A percentile compares a stretch with the other conserved stretches of the same genome.
phyloP scores from a whole-genome alignment of 441 rosid genomes.

The Gossypium lobatum region DNA sequence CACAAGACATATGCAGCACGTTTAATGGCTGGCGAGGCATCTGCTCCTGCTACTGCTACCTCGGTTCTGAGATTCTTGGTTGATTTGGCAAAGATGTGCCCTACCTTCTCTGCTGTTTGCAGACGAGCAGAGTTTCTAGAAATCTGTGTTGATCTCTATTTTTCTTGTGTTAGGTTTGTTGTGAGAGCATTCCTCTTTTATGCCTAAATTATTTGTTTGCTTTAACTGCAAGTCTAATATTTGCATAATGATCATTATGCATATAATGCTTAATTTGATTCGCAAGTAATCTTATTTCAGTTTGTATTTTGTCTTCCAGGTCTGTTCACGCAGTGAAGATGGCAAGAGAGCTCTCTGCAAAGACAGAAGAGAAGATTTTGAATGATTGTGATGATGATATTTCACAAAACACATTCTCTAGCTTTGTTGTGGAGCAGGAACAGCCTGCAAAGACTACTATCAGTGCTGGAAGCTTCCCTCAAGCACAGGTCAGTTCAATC shows the following conservation, averaged over 20 bases:
- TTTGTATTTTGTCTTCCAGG: slow-evolving; percentile 44
- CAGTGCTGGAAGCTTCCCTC: slow-evolving; percentile 91
- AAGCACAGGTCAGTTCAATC: slow-evolving; percentile 78
- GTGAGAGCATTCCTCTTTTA: slow-evolving; percentile 20
- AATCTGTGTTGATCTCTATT: slow-evolving; percentile 91
- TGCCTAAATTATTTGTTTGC: background rate
- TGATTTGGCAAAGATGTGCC: slow-evolving; percentile 98
- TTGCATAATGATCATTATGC: background rate
- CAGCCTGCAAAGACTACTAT: slow-evolving; percentile 78
- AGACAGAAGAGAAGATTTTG: slow-evolving; percentile 75
- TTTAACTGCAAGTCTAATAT: slow-evolving; percentile 10
- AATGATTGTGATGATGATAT: slow-evolving; percentile 73
- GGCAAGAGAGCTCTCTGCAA: slow-evolving; percentile 78
- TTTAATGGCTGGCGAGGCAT: slow-evolving; percentile 98
- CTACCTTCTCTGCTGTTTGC: slow-evolving; percentile 92
- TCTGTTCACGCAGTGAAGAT: slow-evolving; percentile 85
- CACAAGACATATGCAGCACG: slow-evolving; percentile 99
- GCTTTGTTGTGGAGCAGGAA: slow-evolving; percentile 84
- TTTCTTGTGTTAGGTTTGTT: slow-evolving; percentile 94
- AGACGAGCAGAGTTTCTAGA: slow-evolving; percentile 89
- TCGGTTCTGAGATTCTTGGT: slow-evolving; percentile 98
- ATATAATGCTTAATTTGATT: slow-evolving; percentile 15
- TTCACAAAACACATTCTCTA: slow-evolving; percentile 81
- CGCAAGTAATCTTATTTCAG: slow-evolving; percentile 1
- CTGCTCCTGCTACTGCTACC: slow-evolving; percentile 99